These are phyloP conservation scores for Metschnikowia cubensis DNA, from an alignment of 805 yeast species.

Conservation along the genomic window DNA sequence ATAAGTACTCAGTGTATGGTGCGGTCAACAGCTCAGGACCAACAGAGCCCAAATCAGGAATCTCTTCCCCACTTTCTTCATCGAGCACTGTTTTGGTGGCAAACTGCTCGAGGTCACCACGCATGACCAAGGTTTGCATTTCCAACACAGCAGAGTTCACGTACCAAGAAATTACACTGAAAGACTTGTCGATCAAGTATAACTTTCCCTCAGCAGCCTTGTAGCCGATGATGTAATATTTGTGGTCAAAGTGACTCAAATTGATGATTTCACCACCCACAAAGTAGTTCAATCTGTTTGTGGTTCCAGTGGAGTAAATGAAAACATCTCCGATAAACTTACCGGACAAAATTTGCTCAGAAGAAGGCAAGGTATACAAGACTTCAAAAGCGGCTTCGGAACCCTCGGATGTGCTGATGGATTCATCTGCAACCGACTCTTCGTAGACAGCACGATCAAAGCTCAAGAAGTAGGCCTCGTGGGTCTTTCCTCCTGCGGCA, in stretches of 20 bases:
- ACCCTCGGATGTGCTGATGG: slow-evolving; percentile 77
- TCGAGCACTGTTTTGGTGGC: slow-evolving; percentile 28
- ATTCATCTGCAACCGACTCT: slow-evolving; percentile 55
- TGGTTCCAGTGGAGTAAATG: slow-evolving; percentile 76
- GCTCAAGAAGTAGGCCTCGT: slow-evolving; percentile 72
- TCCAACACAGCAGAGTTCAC: slow-evolving; percentile 84
- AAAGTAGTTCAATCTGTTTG: slow-evolving; percentile 83
- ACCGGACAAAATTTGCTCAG: slow-evolving; percentile 80
- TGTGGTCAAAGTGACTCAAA: slow-evolving; percentile 87
- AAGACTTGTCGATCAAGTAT: slow-evolving; percentile 86
- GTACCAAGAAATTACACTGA: slow-evolving; percentile 75
- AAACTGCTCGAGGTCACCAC: slow-evolving; percentile 84
- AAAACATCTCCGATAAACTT: slow-evolving; percentile 98
- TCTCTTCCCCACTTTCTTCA: slow-evolving; percentile 35
- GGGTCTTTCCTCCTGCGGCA: slow-evolving; percentile 41
- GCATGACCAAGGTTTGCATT: slow-evolving; percentile 90
- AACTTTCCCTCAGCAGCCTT: slow-evolving; percentile 80
- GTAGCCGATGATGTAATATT: slow-evolving; percentile 84
- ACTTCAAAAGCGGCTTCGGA: slow-evolving; percentile 84
- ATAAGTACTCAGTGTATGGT: slow-evolving; percentile 45
- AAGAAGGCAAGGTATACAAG: slow-evolving; percentile 62
- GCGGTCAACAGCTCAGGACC: slow-evolving; percentile 57
- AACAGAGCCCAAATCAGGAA: slow-evolving; percentile 35
- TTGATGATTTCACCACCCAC: slow-evolving; percentile 94
- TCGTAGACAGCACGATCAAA: slow-evolving; percentile 66